Percentiles rank a stretch among this genome's conserved stretches.
These are phyloP conservation scores for Phytopythium chamaehyphon DNA, from an alignment of 352 stramenopile species.

Conservation along the genomic window DNA sequence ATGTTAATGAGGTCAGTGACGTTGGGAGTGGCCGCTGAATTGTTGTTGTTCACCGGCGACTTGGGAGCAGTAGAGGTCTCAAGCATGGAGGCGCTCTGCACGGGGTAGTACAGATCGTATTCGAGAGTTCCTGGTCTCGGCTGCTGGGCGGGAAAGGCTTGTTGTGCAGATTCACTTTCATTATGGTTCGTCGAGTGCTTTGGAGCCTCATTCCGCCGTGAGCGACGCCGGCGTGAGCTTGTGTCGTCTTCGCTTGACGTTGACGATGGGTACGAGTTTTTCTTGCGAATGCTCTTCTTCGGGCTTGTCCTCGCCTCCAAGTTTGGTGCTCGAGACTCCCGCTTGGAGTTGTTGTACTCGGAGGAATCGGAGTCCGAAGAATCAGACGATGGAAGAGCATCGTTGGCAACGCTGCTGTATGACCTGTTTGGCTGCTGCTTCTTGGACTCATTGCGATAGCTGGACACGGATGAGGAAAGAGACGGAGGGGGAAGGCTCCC, in stretches of 20 bases:
- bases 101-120: constrained; percentile 6
- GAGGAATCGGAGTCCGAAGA: constrained; percentile 23
- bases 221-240: neutral
- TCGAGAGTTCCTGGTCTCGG: constrained; percentile 4
- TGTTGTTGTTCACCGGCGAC: neutral
- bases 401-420: constrained; percentile 19
- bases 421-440: too few species aligned
- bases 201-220: neutral
- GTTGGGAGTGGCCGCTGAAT: neutral
- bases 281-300: neutral
- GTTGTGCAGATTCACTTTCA: neutral
- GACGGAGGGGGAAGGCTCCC: neutral
- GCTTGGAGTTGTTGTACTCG: neutral
- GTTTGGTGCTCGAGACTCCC: constrained; percentile 18
- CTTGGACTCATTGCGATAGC: neutral
- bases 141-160: neutral
- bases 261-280: neutral
- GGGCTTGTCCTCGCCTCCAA: constrained; percentile 14
- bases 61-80: neutral
- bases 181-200: constrained; percentile 1
- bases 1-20: neutral
- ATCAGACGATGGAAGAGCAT: constrained; percentile 30
- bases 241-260: neutral
- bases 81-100: constrained; percentile 1
- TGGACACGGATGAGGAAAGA: neutral